These are phyloP conservation scores for Euphrasia arctica DNA, from an alignment of 305 asterid genomes.

Conservation along the genomic window DNA sequence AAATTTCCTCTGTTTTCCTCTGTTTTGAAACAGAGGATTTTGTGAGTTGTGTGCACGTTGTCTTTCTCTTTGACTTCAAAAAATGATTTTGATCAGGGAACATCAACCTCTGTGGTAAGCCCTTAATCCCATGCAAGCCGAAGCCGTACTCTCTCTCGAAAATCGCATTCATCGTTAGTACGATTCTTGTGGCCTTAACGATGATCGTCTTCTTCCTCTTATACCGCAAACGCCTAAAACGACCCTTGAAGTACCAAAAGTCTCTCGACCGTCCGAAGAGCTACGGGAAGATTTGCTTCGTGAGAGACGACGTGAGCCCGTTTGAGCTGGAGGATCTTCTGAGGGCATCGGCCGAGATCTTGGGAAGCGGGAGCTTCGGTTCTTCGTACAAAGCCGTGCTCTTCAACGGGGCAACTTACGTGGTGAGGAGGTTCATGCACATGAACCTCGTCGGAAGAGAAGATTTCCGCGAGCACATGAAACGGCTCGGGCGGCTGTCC, in stretches of 20 bases:
- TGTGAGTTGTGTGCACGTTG: constrained; percentile 30
- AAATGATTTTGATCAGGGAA: constrained; percentile 36
- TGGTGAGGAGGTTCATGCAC: constrained; percentile 57
- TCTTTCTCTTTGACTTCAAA: not conserved
- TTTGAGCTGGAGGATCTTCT: constrained; percentile 63
- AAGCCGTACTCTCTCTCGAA: constrained; percentile 10
- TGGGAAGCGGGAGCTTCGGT: constrained; percentile 70
- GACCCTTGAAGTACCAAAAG: constrained; percentile 32
- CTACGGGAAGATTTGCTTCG: constrained; percentile 40
- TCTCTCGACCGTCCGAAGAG: constrained; percentile 16
- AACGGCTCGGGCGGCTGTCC: constrained; percentile 49
- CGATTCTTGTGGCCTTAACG: constrained; percentile 22
- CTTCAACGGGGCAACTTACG: constrained; percentile 34
- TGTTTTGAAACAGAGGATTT: too few relatives aligned
- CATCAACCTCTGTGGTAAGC: constrained; percentile 44
- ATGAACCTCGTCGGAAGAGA: constrained; percentile 57
- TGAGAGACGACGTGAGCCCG: constrained; percentile 36
- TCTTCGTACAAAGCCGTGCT: constrained; percentile 66
- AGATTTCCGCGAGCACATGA: constrained; percentile 63
- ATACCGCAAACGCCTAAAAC: constrained; percentile 20
- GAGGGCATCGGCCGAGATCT: constrained; percentile 71
- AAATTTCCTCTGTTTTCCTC: too few relatives aligned
- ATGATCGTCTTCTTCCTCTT: constrained; percentile 21
- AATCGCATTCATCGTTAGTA: constrained; percentile 27
- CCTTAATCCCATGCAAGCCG: constrained; percentile 39